Evolutionary conservation across 2,329 filamentous ascomycete species (phyloP), one percentile per base, ranked within the genome.

Genomic region (Aspergillus sergii): DNA sequence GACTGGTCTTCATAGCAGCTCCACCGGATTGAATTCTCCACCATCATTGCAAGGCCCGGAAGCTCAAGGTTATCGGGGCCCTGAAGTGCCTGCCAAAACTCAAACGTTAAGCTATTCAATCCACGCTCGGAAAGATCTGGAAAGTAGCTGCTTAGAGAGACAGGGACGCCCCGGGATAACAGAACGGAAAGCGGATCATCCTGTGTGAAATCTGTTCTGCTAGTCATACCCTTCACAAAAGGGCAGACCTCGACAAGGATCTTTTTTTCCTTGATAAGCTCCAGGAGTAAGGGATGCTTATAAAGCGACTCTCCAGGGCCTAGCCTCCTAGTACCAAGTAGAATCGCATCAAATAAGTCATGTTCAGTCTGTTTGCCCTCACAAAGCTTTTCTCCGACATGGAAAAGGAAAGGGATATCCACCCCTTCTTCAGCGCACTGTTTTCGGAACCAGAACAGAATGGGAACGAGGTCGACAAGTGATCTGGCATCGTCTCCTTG

Each of bases 361-460:
- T 88, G 82, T 72, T 97, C 94, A 0, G 91, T 90, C 23, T 83
- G 84, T 69, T 88, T 89, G 32, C 93, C 93, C 64, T 91, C 88
- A 19, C 92, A 93, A 0, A 96, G 86, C 39, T 89, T 92, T 79
- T 97, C 94, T 67, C 94, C 94, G 0, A 94, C 94, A 76, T 97
- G 94, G 81, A 98, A 96, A 82, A 96, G 96, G 82, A 97, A 97
- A 0, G 94, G 94, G 11, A 99, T 88, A 57, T 93, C 88, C 43
- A 97, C 86, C 2, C 86, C 88, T 72, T 93, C 89, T 73, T 91
- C 85, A 0, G 87, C 86, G 75, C 93, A 97, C 70, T 90, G 87
- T 77, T 94, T 94, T 67, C 89, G 89, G 84, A 98, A 97, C 93
- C 93, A 97, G 78, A 97, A 94, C 0, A 98, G 82, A 72, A 96